Evolutionary conservation across 495 filamentous ascomycete genomes (phyloP), one percentile per base, ranked within the genome.

Genomic region (Lichina pygmaea): DNA sequence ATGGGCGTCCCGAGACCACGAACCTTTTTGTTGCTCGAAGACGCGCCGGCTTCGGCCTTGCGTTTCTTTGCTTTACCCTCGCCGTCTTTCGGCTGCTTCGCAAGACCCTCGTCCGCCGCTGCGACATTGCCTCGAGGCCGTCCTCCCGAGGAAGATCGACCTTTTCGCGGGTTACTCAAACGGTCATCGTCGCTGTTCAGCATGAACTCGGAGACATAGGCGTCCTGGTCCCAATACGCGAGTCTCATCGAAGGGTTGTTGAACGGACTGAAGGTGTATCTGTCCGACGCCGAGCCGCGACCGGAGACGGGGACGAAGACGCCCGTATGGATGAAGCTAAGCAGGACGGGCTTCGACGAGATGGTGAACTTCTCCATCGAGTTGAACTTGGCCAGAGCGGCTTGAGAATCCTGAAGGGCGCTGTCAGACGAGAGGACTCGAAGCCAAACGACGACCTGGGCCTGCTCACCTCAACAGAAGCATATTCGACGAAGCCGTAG

Each of bases 401-500:
- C 78, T 60, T 75, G 70, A 2, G 85, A 82, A 58, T 92, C 84
- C 60, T 83, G 58, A 17, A 43, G 9, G 9, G 17, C 16, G 12
- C 40, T 33, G 7, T 31, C n/a, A 38, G 9, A 7, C 32, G 8
- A 31, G 42, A 13, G 24, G 4, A 24, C 24, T 24, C 4, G 24
- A 1, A 24, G 4, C 1, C 24, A 24, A 24, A 4, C 24, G 4
- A 24, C 24, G 24, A 24, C 24, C 6, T 39, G 2, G 10, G 13
- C 36, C 10, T 11, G 13, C 56, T 44, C 62, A 71, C 70, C 52
- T 67, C 61, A 31, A 68, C 59, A 33, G 57, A 79, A n/a, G 70
- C 73, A 54, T 86, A 93, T 56, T 93, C 85, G 17, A 79, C 85
- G 55, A 93, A 93, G 0, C 84, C 85, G 52, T 81, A 93, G 42